Conservation (phyloP, 495 filamentous ascomycete genomes). For the Xanthoparmelia taractica region DNA sequence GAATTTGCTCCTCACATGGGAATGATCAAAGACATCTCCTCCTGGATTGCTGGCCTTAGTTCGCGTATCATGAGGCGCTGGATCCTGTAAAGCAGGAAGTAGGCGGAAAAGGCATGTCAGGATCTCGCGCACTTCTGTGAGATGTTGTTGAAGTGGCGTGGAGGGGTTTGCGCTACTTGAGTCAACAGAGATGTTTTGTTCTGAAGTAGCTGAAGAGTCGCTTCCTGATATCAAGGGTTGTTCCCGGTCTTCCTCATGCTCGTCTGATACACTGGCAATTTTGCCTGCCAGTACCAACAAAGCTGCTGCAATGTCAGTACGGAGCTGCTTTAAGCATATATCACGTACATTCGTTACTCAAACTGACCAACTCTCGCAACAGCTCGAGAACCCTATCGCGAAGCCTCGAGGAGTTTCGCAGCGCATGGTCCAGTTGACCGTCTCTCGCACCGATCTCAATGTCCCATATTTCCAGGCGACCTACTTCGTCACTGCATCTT, state of each 20-base stretch:
- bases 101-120: constrained; percentile 5
- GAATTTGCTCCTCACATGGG: constrained; percentile 7
- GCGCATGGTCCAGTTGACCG: constrained; percentile 10
- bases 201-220: neutral
- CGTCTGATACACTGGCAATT: neutral
- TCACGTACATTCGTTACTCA: constrained; percentile 6
- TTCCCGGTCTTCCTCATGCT: neutral
- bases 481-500: neutral
- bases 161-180: constrained; percentile 1
- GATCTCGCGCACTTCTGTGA: constrained; percentile 5
- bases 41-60: neutral
- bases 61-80: constrained; percentile 5
- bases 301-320: neutral
- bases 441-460: constrained; percentile 5
- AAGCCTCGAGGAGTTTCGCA: constrained; percentile 10
- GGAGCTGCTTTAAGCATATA: neutral
- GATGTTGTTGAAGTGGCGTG: neutral
- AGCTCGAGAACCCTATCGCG: constrained; percentile 16
- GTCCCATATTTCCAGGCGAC: constrained; percentile 7
- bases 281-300: neutral
- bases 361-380: constrained; percentile 2
- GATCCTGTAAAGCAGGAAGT: constrained; percentile 9
- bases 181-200: neutral
- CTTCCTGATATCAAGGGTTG: neutral
- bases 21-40: constrained; percentile 1